Base-by-base conservation (phyloP, 495 filamentous ascomycete genomes). In the Annulohypoxylon nitens region DNA sequence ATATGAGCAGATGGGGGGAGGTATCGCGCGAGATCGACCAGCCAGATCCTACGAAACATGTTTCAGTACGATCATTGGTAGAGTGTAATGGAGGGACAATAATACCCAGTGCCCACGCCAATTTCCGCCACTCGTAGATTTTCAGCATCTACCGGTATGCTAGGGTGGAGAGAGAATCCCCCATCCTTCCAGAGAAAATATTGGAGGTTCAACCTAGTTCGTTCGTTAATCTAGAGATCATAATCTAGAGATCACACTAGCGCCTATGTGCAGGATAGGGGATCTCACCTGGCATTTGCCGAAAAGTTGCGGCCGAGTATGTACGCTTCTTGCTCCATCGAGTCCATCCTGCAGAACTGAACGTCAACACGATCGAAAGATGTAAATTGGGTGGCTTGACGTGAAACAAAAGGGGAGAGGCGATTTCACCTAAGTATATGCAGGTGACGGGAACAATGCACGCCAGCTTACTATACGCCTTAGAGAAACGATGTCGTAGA, bases 101-200 rank as follows among this genome's bases (percentile, higher is more conserved):
- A 18, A 36, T 62, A 62, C 59, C 59, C 59, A 48, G 59, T 62
- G 8, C 59, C 59, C 33, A 62, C 59, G 14, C 59, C 59, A 34
- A 62, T 62, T n/a, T 62, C 59, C 14, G 59, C 59, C 25, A 62
- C 59, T 30, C 59, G 59, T 34, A 62, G 43, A 20, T 62, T 62
- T 14, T 62, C 59, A 10, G 12, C 12, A 34, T 33, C 36, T 25
- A 12, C 43, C 4, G 59, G 59, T 48, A 62, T 62, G 25, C 25
- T 34, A 33, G 59, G 59, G 43, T 62, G 59, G 6, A 62, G 26
- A 34, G 59, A 47, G 41, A 62, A 62, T 9, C 59, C 59, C 4
- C 59, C 59, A 62, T 62, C 59, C 36, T 62, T 62, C 59, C 59
- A 62, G 11, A 62, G 59, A 25, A 62, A 62, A n/a, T 62, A 62